Percentiles rank a stretch among this genome's conserved stretches.
Conservation (phyloP, 345 rosid genomes). For the Eucalyptus marginata region DNA sequence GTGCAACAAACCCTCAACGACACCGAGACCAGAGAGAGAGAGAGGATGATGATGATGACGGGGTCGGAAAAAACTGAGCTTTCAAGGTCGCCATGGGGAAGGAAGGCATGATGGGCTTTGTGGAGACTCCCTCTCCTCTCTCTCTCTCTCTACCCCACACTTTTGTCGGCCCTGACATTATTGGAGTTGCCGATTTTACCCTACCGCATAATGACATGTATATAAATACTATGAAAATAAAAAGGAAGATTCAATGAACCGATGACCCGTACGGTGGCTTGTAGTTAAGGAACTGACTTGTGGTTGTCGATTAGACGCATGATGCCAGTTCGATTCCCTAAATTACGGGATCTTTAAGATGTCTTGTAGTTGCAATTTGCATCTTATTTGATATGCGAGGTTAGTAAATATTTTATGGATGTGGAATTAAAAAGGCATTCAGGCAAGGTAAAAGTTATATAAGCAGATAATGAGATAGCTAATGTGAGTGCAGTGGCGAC, state of each 20-base stretch:
- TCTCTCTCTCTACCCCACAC: background rate
- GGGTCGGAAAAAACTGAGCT: constrained; percentile 47
- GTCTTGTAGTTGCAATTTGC: background rate
- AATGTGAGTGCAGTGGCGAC: background rate
- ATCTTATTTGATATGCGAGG: background rate
- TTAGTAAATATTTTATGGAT: background rate
- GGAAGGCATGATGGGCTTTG: background rate
- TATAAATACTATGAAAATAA: background rate
- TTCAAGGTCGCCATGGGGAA: constrained; percentile 14
- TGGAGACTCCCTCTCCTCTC: background rate
- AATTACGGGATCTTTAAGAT: background rate
- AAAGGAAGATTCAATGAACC: background rate
- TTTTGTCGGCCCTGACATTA: background rate
- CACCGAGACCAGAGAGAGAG: constrained; percentile 1
- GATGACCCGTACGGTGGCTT: background rate
- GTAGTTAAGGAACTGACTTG: background rate
- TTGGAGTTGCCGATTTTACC: background rate
- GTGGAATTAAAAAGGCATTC: background rate
- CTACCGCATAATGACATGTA: background rate
- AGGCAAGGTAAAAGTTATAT: background rate
- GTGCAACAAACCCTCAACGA: constrained; percentile 38
- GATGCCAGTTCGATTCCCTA: background rate
- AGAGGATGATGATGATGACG: constrained; percentile 12
- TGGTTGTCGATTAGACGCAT: background rate
- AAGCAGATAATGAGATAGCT: background rate